Evolutionary conservation across 2,329 filamentous ascomycete species (phyloP).

Genomic region (Botrytis galanthina): DNA sequence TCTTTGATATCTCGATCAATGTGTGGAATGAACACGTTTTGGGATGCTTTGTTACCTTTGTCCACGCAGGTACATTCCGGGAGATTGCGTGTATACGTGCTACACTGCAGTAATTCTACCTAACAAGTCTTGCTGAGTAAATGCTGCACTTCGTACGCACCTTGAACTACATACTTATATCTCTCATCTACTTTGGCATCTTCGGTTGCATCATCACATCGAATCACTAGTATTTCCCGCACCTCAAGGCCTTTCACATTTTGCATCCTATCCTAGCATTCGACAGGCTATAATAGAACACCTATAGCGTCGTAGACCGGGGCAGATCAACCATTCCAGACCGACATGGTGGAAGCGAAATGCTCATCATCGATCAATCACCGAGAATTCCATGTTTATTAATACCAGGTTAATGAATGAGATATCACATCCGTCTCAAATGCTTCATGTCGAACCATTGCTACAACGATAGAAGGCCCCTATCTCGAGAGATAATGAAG

Average conservation of each 20-base stretch:
- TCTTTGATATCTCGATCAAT: background rate
- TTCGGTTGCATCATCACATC: background rate
- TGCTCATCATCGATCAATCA: background rate
- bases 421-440: background rate
- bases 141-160: background rate
- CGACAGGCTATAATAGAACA: background rate
- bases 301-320: background rate
- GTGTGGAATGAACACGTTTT: background rate
- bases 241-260: background rate
- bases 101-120: background rate
- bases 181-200: background rate
- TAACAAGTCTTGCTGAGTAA: background rate
- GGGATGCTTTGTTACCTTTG: background rate
- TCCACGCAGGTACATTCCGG: background rate
- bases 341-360: constrained; percentile 9
- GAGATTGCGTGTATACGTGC: background rate
- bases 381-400: background rate
- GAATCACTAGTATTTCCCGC: background rate
- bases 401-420: background rate
- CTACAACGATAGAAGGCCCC: background rate
- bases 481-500: background rate
- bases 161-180: background rate
- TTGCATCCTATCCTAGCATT: background rate
- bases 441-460: background rate
- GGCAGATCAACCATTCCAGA: background rate